phyloP scores from a whole-genome alignment of 768 basidiomycete genomes.

The Termitomyces sp. region DNA sequence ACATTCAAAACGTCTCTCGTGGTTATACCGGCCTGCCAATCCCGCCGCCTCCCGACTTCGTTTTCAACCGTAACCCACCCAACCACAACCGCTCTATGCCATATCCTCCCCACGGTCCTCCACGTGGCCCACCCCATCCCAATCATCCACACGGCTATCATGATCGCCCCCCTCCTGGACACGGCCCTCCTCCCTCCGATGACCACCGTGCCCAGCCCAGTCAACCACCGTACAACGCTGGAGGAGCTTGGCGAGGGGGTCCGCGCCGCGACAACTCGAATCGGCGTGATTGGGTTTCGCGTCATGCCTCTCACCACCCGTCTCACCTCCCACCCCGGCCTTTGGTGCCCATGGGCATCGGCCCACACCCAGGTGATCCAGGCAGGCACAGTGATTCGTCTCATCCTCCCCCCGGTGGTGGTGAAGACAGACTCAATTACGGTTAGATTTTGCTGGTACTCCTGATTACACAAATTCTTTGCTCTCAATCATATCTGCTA shows the following conservation, averaged over 20 bases:
- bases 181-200: not conserved
- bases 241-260: not conserved
- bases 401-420: conserved; percentile 2
- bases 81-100: conserved; percentile 11
- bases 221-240: not conserved
- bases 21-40: conserved; percentile 23
- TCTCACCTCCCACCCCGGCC: conserved; percentile 7
- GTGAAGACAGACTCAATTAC: conserved; percentile 16
- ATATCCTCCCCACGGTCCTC: conserved; percentile 3
- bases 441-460: conserved; percentile 9
- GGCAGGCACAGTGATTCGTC: not conserved
- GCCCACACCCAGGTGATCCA: conserved; percentile 1
- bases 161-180: not conserved
- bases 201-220: not conserved
- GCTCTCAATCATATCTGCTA: not conserved
- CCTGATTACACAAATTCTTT: not conserved
- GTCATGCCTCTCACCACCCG: not conserved
- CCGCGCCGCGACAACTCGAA: not conserved
- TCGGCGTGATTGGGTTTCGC: not conserved
- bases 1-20: not conserved
- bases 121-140: not conserved
- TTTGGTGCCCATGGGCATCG: conserved; percentile 3
- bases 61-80: not conserved
- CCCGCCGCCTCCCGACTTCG: conserved; percentile 13
- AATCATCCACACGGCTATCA: not conserved